Conservation (phyloP, 441 rosid species). For the Brassica hybrid region DNA sequence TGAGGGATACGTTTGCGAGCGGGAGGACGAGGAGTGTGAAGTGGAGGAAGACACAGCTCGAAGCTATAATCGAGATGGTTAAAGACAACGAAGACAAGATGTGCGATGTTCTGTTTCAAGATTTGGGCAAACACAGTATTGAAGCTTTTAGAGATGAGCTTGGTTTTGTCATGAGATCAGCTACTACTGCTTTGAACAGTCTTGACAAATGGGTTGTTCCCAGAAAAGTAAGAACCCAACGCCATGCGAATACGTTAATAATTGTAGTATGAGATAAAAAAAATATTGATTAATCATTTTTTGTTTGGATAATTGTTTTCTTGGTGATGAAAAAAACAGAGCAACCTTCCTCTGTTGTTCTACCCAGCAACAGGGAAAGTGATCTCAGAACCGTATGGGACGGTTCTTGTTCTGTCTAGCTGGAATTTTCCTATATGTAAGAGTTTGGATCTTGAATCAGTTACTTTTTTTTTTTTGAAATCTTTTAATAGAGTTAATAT, state of each 20-base stretch:
- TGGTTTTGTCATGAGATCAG: constrained; percentile 70
- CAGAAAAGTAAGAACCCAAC: constrained; percentile 48
- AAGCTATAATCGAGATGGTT: constrained; percentile 55
- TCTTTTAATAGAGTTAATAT: neutral
- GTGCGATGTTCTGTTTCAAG: constrained; percentile 58
- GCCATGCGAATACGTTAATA: neutral
- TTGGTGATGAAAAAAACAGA: constrained; percentile 44
- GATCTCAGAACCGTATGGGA: constrained; percentile 42
- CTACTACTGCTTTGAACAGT: constrained; percentile 47
- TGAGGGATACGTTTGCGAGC: constrained; percentile 57
- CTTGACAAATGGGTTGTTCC: constrained; percentile 80
- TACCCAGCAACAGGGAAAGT: constrained; percentile 65
- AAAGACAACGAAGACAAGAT: constrained; percentile 60
- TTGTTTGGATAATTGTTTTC: neutral
- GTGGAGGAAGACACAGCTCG: constrained; percentile 85
- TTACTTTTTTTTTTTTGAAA: neutral
- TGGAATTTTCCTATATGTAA: constrained; percentile 92
- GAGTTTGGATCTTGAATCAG: constrained; percentile 36
- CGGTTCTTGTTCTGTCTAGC: constrained; percentile 65
- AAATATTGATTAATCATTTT: neutral
- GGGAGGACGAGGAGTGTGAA: constrained; percentile 60
- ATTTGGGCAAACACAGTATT: constrained; percentile 77
- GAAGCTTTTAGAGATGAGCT: constrained; percentile 80
- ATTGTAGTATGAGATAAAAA: neutral
- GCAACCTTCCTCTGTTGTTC: constrained; percentile 54